phyloP scores from a whole-genome alignment of 2,329 filamentous ascomycete genomes.

The Dothidotthia symphoricarpi region DNA sequence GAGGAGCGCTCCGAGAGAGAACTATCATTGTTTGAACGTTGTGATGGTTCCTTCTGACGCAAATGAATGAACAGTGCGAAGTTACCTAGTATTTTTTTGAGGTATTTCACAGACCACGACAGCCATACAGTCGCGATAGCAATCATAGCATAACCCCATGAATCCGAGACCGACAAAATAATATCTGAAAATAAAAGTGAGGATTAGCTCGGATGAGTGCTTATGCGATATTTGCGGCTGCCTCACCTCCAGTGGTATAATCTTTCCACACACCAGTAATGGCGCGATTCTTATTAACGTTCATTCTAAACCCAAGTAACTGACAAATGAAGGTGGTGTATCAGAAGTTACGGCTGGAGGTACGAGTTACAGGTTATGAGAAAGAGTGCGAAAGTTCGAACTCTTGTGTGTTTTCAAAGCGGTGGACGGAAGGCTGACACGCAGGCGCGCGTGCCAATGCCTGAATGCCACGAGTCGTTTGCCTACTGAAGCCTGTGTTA shows the following conservation, averaged over 20 bases:
- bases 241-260: background rate
- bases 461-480: too few species aligned
- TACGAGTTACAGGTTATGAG: too few species aligned
- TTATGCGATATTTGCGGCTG: background rate
- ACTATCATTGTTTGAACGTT: too few species aligned
- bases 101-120: slow-evolving; percentile 1
- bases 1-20: background rate
- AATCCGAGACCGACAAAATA: background rate
- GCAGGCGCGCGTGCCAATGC: too few species aligned
- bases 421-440: too few species aligned
- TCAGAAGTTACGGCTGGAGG: too few species aligned
- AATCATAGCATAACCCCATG: slow-evolving; percentile 1
- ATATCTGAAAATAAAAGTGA: too few species aligned
- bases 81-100: slow-evolving; percentile 1
- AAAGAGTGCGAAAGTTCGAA: too few species aligned
- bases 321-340: too few species aligned
- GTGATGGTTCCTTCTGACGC: background rate
- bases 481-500: too few species aligned
- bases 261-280: slow-evolving; percentile 1
- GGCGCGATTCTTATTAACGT: background rate
- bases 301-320: too few species aligned
- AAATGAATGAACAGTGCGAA: background rate
- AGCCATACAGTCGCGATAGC: background rate
- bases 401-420: too few species aligned
- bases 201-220: background rate